A percentile compares a stretch with the other conserved stretches of the same genome.
phyloP scores from a whole-genome alignment of 1,284 basidiomycete species.

The Tremellales sp. region DNA sequence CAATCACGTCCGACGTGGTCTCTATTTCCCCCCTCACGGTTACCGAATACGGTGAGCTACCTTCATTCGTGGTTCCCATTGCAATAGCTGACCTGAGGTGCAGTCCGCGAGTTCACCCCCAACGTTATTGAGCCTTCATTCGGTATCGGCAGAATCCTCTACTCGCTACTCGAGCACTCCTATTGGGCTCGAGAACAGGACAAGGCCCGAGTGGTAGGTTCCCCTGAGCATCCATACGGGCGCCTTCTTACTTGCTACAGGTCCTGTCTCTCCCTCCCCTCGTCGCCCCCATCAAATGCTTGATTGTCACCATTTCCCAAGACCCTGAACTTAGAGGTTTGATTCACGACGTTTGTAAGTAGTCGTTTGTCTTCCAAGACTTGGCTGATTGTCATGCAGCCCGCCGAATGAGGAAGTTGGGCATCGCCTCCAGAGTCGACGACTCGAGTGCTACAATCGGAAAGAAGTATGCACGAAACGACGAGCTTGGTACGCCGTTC shows the following conservation, averaged over 20 bases:
- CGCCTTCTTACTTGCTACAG: slow-evolving; percentile 46
- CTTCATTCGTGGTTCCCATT: background rate
- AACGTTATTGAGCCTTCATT: slow-evolving; percentile 99
- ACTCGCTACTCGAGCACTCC: slow-evolving; percentile 88
- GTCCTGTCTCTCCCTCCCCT: slow-evolving; percentile 84
- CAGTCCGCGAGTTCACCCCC: slow-evolving; percentile 90
- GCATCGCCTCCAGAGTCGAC: slow-evolving; percentile 88
- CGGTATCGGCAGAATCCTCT: slow-evolving; percentile 94
- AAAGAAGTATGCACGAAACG: slow-evolving; percentile 94
- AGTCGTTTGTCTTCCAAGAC: slow-evolving; percentile 12
- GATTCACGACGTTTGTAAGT: slow-evolving; percentile 85
- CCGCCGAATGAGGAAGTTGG: slow-evolving; percentile 76
- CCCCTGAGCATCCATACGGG: slow-evolving; percentile 5
- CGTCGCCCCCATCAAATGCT: slow-evolving; percentile 93
- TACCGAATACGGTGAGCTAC: slow-evolving; percentile 73
- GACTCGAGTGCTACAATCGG: slow-evolving; percentile 94
- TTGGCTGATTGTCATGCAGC: slow-evolving; percentile 52
- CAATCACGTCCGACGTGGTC: slow-evolving; percentile 70
- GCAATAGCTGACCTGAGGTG: background rate
- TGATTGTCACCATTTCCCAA: slow-evolving; percentile 92
- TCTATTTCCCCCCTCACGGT: slow-evolving; percentile 80
- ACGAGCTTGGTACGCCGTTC: slow-evolving; percentile 96
- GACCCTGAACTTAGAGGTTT: slow-evolving; percentile 81
- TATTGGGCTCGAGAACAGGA: slow-evolving; percentile 95
- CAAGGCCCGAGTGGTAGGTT: slow-evolving; percentile 74